Evolutionary conservation across 2,329 filamentous ascomycete genomes (phyloP).

Genomic region (Talaromyces amestolkiae): DNA sequence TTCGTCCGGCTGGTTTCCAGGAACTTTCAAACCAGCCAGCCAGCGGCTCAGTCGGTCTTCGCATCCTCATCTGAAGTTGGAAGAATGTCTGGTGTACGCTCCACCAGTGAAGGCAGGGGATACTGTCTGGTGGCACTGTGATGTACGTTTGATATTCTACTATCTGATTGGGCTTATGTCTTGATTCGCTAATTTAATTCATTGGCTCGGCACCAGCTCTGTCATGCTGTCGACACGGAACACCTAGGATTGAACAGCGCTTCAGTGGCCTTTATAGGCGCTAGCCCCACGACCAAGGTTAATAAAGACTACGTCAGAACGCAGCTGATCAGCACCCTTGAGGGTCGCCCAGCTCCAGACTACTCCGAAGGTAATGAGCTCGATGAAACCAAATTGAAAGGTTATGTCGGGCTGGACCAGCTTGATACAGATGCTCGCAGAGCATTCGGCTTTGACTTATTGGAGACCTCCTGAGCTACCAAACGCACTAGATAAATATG

Average conservation of each 20-base stretch:
- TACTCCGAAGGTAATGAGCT: constrained; percentile 11
- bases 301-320: constrained; percentile 44
- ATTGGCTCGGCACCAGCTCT: not conserved
- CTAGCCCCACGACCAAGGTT: not conserved
- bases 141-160: constrained; percentile 22
- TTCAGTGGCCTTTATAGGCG: not conserved
- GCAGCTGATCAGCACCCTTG: constrained; percentile 51
- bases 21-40: constrained; percentile 33
- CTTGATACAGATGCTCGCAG: not conserved
- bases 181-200: not conserved
- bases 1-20: constrained; percentile 37
- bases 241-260: not conserved
- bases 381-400: constrained; percentile 1
- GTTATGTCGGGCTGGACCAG: not conserved
- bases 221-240: not conserved
- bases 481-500: not conserved
- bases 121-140: constrained; percentile 44
- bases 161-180: not conserved
- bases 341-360: constrained; percentile 49
- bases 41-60: constrained; percentile 35
- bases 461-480: not conserved
- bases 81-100: constrained; percentile 39
- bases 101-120: constrained; percentile 41
- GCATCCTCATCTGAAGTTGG: constrained; percentile 41
- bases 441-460: not conserved